These are phyloP conservation scores for Tinospora cordifolia DNA, from an alignment of 164 flowering plant species.

Conservation along the genomic window DNA sequence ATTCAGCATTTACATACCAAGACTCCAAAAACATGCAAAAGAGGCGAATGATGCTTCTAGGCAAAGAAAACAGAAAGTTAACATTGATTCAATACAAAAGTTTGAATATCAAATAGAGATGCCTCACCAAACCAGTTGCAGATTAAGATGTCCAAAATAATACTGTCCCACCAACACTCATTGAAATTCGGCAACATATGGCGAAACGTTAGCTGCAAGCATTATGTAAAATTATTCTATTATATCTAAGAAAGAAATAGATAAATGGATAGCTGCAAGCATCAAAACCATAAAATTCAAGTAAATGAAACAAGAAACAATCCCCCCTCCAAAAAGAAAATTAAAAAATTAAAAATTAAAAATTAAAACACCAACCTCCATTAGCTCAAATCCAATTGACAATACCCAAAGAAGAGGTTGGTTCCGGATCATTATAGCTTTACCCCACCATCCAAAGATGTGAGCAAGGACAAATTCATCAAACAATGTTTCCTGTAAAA, in stretches of 20 bases:
- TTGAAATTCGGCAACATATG: constrained; percentile 99
- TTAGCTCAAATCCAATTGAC: constrained; percentile 90
- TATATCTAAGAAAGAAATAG: background rate
- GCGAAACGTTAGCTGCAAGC: constrained; percentile 84
- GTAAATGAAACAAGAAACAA: background rate
- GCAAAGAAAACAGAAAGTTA: background rate
- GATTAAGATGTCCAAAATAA: constrained; percentile 79
- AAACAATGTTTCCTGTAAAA: constrained; percentile 79
- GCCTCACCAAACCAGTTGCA: constrained; percentile 98
- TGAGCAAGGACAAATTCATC: constrained; percentile 97
- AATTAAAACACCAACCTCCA: constrained; percentile 55
- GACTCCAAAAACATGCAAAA: no score
- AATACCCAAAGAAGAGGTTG: constrained; percentile 97
- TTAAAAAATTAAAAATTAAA: no score
- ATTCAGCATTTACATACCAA: no score
- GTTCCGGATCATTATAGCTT: constrained; percentile 97
- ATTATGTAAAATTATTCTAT: constrained; percentile 1
- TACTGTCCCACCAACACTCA: constrained; percentile 99
- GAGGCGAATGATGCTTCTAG: background rate
- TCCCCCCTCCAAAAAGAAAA: no score
- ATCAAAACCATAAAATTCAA: background rate
- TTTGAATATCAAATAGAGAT: background rate
- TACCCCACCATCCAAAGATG: constrained; percentile 99
- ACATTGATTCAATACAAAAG: background rate
- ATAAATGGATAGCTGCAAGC: background rate